Base-by-base conservation (phyloP, 257 asterid genomes). In the Ehretia macrophylla region DNA sequence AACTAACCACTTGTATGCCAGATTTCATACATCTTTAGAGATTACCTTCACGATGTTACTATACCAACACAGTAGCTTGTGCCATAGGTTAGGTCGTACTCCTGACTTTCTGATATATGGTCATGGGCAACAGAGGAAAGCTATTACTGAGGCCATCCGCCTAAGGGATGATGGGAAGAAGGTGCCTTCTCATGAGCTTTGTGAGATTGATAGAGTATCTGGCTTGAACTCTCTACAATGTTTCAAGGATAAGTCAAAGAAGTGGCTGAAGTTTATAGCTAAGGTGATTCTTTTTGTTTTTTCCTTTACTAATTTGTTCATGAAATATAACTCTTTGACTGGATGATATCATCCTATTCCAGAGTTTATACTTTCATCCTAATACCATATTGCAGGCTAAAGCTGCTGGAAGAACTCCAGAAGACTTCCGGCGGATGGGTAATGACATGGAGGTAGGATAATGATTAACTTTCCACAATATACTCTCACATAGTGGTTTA, bases 101-200 rank as follows among this genome's bases (percentile, higher is more conserved):
- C 62, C 94, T 63, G 95, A 86, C 0, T 88, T 92, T 77, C 67
- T 83, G 48, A 83, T 92, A 61, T 92, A 84, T 54, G 99, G 96
- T 70, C 96, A 92, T 68, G 96, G 91, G 53, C 99, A 88, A 76
- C 99, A 92, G 83, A 86, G 97, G 65, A 84, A 79, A 77, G 96
- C 97, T 64, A 66, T 86, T 71, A 84, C 86, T 65, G 99, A 92
- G 77, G 95, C 97, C 68, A 79, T 78, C 38, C 95, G 97, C 60
- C 60, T 92, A 56, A 72, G 81, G 72, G 93, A 86, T 64, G 85
- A 82, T 37, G 85, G 68, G 69, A 88, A 84, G 70, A 80, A 80
- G 21, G 62, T 23, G 63, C 68, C 72, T 61, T 63, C 74, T 68
- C 68, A 47, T 17, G 81, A 68, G 70, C 69, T 65, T 50, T 68